Base-by-base conservation (phyloP, 1,284 basidiomycete species). In the Trametes hirsuta region DNA sequence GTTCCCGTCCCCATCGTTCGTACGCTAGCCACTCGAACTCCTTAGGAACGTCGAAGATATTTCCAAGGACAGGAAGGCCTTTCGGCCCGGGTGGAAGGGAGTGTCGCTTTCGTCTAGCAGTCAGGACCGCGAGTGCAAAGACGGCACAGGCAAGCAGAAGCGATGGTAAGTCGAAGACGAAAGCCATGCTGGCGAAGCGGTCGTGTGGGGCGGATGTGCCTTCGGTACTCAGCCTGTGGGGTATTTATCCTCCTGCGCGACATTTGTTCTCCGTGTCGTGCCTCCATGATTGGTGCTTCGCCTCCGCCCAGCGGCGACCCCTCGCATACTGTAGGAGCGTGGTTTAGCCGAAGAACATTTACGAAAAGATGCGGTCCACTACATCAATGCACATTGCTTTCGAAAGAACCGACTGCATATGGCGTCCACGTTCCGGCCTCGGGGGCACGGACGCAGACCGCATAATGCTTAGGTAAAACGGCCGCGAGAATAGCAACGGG, bases 21-120 rank as follows among this genome's bases (percentile, higher is more conserved):
- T 71, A 71, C 4, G 67, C 63, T 10, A 66, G 58, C 70, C 71
- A 72, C 58, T 68, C 67, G 42, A 62, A 63, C 18, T 64, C 56
- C 47, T 61, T 65, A 10, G 72, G 71, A 25, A 72, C 62, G 47
- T 71, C 69, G 47, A 69, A 67, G 18, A 72, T 47, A 45, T 72
- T 74, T 2, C 72, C 72, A 15, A 73, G 45, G 45, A 73, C 22
- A 2, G 71, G 72, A 15, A 66, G 46, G 6, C 70, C 70, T 40
- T 58, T 68, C 14, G 72, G 72, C 10, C 72, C 72, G 9, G 71
- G 71, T 15, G 72, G 72, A 44, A 70, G 66, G 9, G 59, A 54
- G 12, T 50, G 63, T 18, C 63, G 52, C 55, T 53, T 55, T 36
- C 59, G 62, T 25, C 51, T 55, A 22, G 58, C 47, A 40, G 62